Evolutionary conservation across 495 filamentous ascomycete genomes (phyloP).

Genomic region (Rostrohypoxylon terebratum): DNA sequence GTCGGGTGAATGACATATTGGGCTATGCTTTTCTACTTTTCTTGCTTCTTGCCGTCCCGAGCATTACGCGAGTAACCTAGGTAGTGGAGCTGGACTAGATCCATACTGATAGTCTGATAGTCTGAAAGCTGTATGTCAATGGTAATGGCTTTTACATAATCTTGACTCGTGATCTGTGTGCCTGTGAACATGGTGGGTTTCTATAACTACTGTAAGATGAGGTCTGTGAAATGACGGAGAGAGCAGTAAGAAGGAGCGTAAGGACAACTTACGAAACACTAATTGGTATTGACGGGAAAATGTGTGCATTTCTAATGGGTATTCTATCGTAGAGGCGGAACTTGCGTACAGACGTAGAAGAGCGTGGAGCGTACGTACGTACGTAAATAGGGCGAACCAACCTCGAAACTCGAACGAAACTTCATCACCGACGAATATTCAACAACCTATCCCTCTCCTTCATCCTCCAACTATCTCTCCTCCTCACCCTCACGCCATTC

Average conservation of each 20-base stretch:
- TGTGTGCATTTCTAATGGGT: constrained; percentile 22
- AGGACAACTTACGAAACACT: neutral
- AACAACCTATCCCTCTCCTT: constrained; percentile 31
- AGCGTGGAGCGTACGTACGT: neutral
- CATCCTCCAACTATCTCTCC: neutral
- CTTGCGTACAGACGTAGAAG: neutral
- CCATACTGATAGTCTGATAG: neutral
- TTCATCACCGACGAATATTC: constrained; percentile 24
- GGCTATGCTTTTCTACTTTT: neutral
- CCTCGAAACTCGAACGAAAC: neutral
- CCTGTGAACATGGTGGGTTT: neutral
- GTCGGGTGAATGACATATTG: neutral
- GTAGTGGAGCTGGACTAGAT: neutral
- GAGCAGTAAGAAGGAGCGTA: neutral
- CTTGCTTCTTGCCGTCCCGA: constrained; percentile 3
- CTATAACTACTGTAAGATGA: neutral
- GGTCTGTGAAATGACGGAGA: neutral
- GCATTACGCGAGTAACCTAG: neutral
- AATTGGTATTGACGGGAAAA: neutral
- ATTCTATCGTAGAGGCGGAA: constrained; percentile 17
- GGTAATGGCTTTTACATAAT: neutral
- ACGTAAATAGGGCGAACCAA: neutral
- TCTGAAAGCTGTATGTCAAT: neutral
- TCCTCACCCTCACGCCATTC: neutral
- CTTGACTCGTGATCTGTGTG: neutral